Evolutionary conservation across 306 rosid genomes (phyloP).

Genomic region (Trifolium repens): DNA sequence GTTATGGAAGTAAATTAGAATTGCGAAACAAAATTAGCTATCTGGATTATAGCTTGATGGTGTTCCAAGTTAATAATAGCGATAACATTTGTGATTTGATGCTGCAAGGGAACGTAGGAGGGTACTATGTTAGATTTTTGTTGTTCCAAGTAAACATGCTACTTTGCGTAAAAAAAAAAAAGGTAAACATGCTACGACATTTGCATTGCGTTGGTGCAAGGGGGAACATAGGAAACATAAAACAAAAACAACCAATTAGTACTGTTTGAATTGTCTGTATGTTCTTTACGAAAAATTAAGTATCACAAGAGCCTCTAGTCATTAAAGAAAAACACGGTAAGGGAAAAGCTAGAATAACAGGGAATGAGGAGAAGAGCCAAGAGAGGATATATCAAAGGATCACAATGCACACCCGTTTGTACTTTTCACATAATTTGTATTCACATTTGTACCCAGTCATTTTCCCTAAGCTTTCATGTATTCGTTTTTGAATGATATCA

Average conservation of each 20-base stretch:
- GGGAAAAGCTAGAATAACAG: not conserved
- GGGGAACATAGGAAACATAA: not conserved
- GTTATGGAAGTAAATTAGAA: conserved; percentile 19
- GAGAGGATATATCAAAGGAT: conserved; percentile 10
- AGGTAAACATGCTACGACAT: not conserved
- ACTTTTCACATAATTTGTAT: not conserved
- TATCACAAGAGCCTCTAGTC: not conserved
- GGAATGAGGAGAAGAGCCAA: not conserved
- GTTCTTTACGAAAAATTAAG: not conserved
- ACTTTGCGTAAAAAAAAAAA: too few species aligned
- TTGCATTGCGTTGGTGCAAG: not conserved
- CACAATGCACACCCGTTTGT: not conserved
- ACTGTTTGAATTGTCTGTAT: not conserved
- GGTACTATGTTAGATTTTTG: not conserved
- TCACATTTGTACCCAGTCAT: not conserved
- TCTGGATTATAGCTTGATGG: conserved; percentile 12
- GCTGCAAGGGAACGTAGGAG: not conserved
- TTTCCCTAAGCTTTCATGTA: conserved; percentile 5
- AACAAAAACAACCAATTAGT: not conserved
- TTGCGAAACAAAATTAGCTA: conserved; percentile 15
- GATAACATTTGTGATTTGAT: not conserved
- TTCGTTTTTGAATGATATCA: conserved; percentile 9
- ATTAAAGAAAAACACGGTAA: not conserved
- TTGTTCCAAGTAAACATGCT: conserved; percentile 21
- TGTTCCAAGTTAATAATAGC: conserved; percentile 17